A percentile compares a stretch with the other conserved stretches of the same genome.
phyloP scores from a whole-genome alignment of 1,284 basidiomycete genomes.

The Ceratobasidium sp. region DNA sequence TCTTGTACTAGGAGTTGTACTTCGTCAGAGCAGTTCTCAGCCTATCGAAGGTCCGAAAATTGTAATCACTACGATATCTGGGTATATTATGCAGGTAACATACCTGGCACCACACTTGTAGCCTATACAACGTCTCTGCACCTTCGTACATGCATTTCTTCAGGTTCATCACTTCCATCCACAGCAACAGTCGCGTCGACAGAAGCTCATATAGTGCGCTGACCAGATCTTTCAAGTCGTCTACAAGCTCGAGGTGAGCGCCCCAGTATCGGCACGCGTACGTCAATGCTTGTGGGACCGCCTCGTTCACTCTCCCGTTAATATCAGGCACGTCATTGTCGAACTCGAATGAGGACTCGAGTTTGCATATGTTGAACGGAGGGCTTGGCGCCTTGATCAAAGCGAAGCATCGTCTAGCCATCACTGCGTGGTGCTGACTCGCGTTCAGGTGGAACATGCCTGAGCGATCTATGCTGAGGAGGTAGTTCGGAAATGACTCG shows the following conservation, averaged over 20 bases:
- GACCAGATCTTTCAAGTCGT: not conserved
- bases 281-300: not conserved
- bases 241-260: not conserved
- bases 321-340: not conserved
- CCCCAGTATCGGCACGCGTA: conserved; percentile 31
- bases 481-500: conserved; percentile 19
- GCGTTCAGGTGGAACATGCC: not conserved
- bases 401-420: conserved; percentile 8
- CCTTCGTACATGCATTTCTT: not conserved
- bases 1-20: not conserved
- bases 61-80: not conserved
- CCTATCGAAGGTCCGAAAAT: not conserved
- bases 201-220: not conserved
- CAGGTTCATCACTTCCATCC: conserved; percentile 29
- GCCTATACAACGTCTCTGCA: not conserved
- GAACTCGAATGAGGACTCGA: conserved; percentile 10
- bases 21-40: not conserved
- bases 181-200: conserved; percentile 7
- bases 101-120: not conserved
- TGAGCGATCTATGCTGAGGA: not conserved
- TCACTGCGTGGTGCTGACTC: not conserved
- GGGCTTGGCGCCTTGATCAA: not conserved
- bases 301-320: not conserved
- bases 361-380: conserved; percentile 15
- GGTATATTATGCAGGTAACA: not conserved